Evolutionary conservation across 192 early-diverging fungal genomes (phyloP), one percentile per base, ranked within the genome.

Genomic region (Mortierella alpina): DNA sequence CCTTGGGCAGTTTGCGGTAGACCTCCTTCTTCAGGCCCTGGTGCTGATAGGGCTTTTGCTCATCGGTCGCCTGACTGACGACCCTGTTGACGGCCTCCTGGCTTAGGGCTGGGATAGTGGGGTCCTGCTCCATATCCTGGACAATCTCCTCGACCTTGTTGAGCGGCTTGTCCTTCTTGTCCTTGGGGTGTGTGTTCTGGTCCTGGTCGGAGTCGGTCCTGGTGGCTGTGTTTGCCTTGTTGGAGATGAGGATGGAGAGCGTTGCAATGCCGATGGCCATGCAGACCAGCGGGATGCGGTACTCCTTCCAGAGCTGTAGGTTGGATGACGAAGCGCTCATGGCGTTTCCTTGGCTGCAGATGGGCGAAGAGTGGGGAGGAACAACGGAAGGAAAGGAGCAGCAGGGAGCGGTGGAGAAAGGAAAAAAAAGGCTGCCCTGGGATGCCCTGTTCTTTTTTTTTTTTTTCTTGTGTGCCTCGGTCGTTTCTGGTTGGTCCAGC

Each of bases 231-330:
- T 65, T 52, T 54, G 45, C 44, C n/a, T 80, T 80, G 59, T 55
- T 55, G 55, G 77, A 68, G 17, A 80, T 63, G 14, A 80, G 42
- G 42, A 80, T 59, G 42, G 77, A 72, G 41, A 80, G 76, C 22
- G 76, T 80, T 15, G 77, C 77, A 50, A 80, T 72, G 6, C 70
- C 77, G 20, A 80, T 39, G 50, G 77, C 77, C 65, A 80, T 66
- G 55, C 77, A 80, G 60, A 80, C 77, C 58, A 80, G 42, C 7
- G 77, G 77, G 49, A 80, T 61, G 50, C 77, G 69, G 70, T 80
- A 80, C 70, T 80, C 77, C 66, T 72, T 72, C 77, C 77, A 80
- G 46, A 80, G 59, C 49, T 80, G 77, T 1, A 80, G 59, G 53
- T 53, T 60, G 31, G 77, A 72, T 54, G 77, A 70, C 10, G 76